A percentile compares a stretch with the other conserved stretches of the same genome.
phyloP scores from a whole-genome alignment of 1,139 yeast genomes.

The Petasospora rhodanensis region DNA sequence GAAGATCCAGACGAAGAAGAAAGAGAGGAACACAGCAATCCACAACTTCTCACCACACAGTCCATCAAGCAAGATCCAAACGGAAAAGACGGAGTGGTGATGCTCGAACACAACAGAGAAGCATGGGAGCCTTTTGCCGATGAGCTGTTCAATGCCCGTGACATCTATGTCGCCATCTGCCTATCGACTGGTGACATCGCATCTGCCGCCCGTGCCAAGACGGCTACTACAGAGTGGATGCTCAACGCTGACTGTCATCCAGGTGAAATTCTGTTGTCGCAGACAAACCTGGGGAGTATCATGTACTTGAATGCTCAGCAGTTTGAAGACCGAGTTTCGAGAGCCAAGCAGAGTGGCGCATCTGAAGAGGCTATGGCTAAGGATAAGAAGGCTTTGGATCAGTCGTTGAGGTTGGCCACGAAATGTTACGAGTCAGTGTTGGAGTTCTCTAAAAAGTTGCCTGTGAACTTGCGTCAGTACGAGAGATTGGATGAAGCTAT shows the following conservation, averaged over 20 bases:
- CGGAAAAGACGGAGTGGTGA: constrained; percentile 3
- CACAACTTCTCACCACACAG: constrained; percentile 6
- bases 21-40: too few species aligned
- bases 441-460: constrained; percentile 48
- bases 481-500: constrained; percentile 55
- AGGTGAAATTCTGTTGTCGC: constrained; percentile 59
- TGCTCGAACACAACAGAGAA: constrained; percentile 32
- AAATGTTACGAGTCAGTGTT: constrained; percentile 52
- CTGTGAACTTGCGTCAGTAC: constrained; percentile 38
- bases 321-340: constrained; percentile 45
- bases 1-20: constrained; percentile 1
- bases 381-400: constrained; percentile 33
- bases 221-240: constrained; percentile 72
- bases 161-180: constrained; percentile 62
- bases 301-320: constrained; percentile 69
- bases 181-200: constrained; percentile 62
- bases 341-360: constrained; percentile 26
- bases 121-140: constrained; percentile 72
- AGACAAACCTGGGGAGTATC: constrained; percentile 69
- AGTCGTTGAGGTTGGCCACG: constrained; percentile 41
- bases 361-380: constrained; percentile 28
- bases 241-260: constrained; percentile 64
- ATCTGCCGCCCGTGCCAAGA: constrained; percentile 58
- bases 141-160: constrained; percentile 72
- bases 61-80: constrained; percentile 1